Conservation (phyloP, 2,329 filamentous ascomycete species). For the Fusarium gaditjirri region DNA sequence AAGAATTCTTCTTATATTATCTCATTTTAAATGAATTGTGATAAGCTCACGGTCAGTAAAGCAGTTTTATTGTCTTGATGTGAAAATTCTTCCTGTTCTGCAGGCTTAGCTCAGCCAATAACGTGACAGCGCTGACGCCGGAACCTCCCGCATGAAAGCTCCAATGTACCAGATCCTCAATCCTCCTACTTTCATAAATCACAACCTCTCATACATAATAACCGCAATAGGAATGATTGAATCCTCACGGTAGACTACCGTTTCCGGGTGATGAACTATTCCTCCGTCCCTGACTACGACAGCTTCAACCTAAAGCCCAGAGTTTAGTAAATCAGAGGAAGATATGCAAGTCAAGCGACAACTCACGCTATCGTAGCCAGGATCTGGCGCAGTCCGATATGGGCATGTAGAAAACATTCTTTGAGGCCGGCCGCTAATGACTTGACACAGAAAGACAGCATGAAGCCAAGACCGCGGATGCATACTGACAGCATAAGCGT, state of each 20-base stretch:
- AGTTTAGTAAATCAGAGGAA: not conserved
- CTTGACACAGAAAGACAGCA: not conserved
- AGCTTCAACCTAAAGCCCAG: not conserved
- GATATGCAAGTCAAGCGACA: rapidly evolving
- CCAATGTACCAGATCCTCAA: not conserved
- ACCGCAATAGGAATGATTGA: conserved; percentile 11
- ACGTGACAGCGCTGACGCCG: not conserved
- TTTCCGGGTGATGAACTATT: not conserved
- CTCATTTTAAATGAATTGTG: rapidly evolving
- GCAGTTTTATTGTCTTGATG: not conserved
- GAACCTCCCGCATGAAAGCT: not conserved
- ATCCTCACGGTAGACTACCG: conserved; percentile 19
- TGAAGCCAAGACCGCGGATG: not conserved
- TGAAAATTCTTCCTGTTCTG: not conserved
- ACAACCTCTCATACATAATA: not conserved
- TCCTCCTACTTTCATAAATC: rapidly evolving
- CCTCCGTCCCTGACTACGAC: not conserved
- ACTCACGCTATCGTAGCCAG: conserved; percentile 13
- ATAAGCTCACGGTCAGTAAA: not conserved
- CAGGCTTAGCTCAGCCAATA: not conserved
- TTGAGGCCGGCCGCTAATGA: not conserved
- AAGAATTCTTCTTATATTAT: rapidly evolving
- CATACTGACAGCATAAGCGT: not conserved
- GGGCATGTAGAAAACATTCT: rapidly evolving
- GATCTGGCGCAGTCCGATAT: not conserved